These are phyloP conservation scores for Aspergillus niger DNA, from an alignment of 2,329 filamentous ascomycete species.

Conservation along the genomic window DNA sequence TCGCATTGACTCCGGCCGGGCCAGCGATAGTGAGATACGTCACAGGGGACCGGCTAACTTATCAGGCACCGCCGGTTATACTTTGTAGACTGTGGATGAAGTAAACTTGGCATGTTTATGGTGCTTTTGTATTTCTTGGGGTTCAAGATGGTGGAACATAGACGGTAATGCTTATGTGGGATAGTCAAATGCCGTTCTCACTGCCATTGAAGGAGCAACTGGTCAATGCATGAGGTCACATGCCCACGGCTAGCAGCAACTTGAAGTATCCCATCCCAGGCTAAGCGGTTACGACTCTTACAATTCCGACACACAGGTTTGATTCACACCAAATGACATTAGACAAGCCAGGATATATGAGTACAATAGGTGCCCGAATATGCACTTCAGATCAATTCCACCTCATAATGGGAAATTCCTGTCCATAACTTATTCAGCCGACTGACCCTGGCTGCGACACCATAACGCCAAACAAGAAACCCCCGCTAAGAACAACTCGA, in stretches of 20 bases:
- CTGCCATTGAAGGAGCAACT: no score
- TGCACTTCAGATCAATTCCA: background rate
- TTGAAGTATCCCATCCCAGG: no score
- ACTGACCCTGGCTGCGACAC: background rate
- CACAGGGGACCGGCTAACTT: conserved; percentile 9
- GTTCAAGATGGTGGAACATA: no score
- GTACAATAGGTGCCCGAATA: background rate
- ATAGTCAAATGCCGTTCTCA: no score
- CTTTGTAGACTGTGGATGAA: no score
- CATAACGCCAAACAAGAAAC: conserved; percentile 4
- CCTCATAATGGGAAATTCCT: background rate
- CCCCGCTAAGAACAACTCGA: background rate
- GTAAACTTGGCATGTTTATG: no score
- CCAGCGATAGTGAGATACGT: conserved; percentile 9
- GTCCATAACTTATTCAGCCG: background rate
- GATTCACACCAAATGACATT: background rate
- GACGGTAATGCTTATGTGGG: no score
- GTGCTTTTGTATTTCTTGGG: no score
- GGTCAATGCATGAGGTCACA: no score
- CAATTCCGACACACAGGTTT: no score
- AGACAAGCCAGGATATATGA: background rate
- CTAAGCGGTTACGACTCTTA: no score
- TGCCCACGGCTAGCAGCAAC: no score
- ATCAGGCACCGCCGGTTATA: background rate
- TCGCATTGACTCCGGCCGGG: conserved; percentile 7